Percentiles rank a stretch among this genome's conserved stretches.
Evolutionary conservation across 768 basidiomycete species (phyloP).

Genomic region (Suillus bovinus): DNA sequence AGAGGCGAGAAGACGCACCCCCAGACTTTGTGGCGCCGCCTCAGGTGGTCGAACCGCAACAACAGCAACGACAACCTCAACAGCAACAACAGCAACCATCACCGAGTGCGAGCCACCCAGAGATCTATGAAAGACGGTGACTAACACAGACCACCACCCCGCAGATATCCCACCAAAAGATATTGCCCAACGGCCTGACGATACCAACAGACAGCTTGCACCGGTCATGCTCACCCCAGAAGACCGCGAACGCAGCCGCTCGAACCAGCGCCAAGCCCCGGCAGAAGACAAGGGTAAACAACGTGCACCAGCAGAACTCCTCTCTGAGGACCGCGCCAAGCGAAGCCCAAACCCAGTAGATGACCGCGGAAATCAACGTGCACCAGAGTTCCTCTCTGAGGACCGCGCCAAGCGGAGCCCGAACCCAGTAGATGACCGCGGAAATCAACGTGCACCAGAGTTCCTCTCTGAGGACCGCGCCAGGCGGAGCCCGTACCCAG

Average conservation of each 20-base stretch:
- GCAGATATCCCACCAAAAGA: conserved; percentile 1
- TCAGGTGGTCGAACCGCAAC: not conserved
- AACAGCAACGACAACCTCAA: not conserved
- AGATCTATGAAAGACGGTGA: not conserved
- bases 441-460: not conserved
- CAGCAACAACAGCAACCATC: not conserved
- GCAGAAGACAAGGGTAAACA: not conserved
- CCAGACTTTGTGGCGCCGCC: not conserved
- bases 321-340: not conserved
- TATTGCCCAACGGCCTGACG: not conserved
- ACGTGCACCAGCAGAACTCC: not conserved
- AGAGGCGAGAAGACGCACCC: not conserved
- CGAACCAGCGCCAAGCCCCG: not conserved
- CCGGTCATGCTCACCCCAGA: not conserved
- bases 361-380: conserved; percentile 1
- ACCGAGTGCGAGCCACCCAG: not conserved
- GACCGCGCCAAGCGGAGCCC: not conserved
- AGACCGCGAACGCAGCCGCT: not conserved
- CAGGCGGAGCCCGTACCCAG: not conserved
- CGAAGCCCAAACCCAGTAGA: not conserved
- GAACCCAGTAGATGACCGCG: not conserved
- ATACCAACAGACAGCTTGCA: not conserved
- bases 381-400: not conserved
- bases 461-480: not conserved
- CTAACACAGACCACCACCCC: not conserved